Evolutionary conservation across 306 rosid species (phyloP).

Genomic region (Medicago ruthenica): DNA sequence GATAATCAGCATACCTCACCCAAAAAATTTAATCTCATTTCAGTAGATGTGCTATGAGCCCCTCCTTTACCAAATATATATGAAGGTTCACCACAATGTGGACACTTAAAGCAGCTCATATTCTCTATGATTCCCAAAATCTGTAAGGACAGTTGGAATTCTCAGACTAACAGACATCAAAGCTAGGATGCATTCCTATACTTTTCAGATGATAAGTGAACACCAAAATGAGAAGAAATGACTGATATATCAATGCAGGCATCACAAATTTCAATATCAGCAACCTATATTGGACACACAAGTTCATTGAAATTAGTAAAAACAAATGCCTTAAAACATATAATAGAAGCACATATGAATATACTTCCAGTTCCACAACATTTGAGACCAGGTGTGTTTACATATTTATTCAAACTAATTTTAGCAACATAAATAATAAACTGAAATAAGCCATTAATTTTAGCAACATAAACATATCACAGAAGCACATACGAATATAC

Average conservation of each 20-base stretch:
- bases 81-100: constrained; percentile 77
- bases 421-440: constrained; percentile 31
- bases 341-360: constrained; percentile 10
- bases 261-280: not conserved
- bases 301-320: not conserved
- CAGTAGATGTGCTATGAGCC: constrained; percentile 63
- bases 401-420: not conserved
- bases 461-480: too few relatives aligned
- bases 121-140: constrained; percentile 93
- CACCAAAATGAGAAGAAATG: constrained; percentile 10
- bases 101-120: constrained; percentile 93
- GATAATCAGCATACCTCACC: constrained; percentile 72
- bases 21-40: constrained; percentile 74
- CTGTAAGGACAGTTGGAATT: constrained; percentile 55
- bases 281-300: not conserved
- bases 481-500: too few relatives aligned
- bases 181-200: constrained; percentile 6
- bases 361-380: constrained; percentile 36
- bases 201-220: constrained; percentile 15
- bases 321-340: constrained; percentile 33
- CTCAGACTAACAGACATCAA: constrained; percentile 21
- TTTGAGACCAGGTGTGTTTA: constrained; percentile 12
- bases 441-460: constrained; percentile 19
- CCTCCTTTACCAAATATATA: constrained; percentile 90
- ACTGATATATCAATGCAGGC: constrained; percentile 19